Base-by-base conservation (phyloP, 345 rosid genomes). In the Eucalyptus fibrosa region DNA sequence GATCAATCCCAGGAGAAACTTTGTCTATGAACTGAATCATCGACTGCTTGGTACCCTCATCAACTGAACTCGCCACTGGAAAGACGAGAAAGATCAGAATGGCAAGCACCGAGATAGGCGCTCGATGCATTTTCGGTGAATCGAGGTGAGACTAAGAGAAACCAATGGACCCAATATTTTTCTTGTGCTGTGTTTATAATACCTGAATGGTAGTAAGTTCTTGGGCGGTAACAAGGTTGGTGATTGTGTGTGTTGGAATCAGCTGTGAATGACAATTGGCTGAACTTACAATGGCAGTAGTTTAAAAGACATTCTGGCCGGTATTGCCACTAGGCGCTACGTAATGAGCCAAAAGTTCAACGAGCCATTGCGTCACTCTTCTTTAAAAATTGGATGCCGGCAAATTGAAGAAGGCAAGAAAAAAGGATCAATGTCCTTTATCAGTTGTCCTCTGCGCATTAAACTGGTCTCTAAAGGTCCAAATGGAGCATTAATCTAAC, bases 21-120 rank as follows among this genome's bases (percentile, higher is more conserved):
- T 91, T 91, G 32, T 88, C 91, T 93, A 94, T 91, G 94, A 96
- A 95, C 77, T 60, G 89, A 49, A 95, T 90, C 62, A 94, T 87
- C 17, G 95, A 91, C 17, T 51, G 65, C 90, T 83, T 93, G 90
- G 92, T 94, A 50, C 87, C 89, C 53, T 89, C 90, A 32, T 93
- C 93, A 55, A 90, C 93, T 23, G 94, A 93, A 60, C 59, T 91
- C 18, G 91, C 87, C 42, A 45, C n/a, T 45, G 91, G 60, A 51
- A 90, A 50, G n/a, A 93, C 83, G 88, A 92, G 65, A 55, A 93
- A 49, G 67, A 86, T 32, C 21, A 93, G 60, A 92, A 92, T 12
- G 87, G 89, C 90, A 30, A 94, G 81, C 8, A 59, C 90, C 93
- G 89, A 50, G 88, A 91, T 69, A 67, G 49, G 44, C 50, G 50